These are phyloP conservation scores for Nepenthes gracilis DNA, from an alignment of 148 eudicot genomes.

Conservation along the genomic window DNA sequence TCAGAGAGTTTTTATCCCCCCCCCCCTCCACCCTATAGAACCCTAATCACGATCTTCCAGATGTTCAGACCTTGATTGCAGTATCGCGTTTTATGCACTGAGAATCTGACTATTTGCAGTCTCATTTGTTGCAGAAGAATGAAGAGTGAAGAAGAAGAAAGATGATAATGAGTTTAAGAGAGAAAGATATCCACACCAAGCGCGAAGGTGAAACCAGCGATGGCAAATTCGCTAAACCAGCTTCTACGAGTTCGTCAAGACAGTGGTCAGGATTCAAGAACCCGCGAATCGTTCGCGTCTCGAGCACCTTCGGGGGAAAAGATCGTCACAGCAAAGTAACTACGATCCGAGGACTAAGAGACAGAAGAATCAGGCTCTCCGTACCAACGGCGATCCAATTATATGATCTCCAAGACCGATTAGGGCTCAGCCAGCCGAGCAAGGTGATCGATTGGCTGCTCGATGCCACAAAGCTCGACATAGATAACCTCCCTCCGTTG, in stretches of 20 bases:
- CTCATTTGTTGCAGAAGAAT: too few species aligned
- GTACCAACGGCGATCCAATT: slow-evolving; percentile 72
- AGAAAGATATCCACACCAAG: slow-evolving; percentile 22
- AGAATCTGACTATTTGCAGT: too few species aligned
- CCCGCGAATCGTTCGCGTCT: slow-evolving; percentile 69
- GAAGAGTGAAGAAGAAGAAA: slow-evolving; percentile 1
- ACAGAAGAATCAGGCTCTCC: slow-evolving; percentile 63
- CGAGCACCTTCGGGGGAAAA: slow-evolving; percentile 67
- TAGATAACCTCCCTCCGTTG: slow-evolving; percentile 72
- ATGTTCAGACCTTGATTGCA: too few species aligned
- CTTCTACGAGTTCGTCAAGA: slow-evolving; percentile 34
- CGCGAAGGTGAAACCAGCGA: slow-evolving; percentile 19
- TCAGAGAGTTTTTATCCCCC: too few species aligned
- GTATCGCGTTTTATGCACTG: too few species aligned
- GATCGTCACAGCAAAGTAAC: slow-evolving; percentile 79
- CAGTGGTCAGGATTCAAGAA: slow-evolving; percentile 63
- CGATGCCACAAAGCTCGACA: slow-evolving; percentile 54
- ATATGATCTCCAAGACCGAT: slow-evolving; percentile 75
- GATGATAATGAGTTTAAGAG: slow-evolving; percentile 34
- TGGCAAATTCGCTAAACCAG: slow-evolving; percentile 2
- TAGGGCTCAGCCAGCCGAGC: slow-evolving; percentile 67
- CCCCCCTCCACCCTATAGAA: too few species aligned
- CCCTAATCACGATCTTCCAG: too few species aligned
- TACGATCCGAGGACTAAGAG: slow-evolving; percentile 62
- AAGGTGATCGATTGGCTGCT: slow-evolving; percentile 79